Percentiles rank a stretch among this genome's conserved stretches.
phyloP scores from a whole-genome alignment of 768 basidiomycete species.

The Clavulina sp. region DNA sequence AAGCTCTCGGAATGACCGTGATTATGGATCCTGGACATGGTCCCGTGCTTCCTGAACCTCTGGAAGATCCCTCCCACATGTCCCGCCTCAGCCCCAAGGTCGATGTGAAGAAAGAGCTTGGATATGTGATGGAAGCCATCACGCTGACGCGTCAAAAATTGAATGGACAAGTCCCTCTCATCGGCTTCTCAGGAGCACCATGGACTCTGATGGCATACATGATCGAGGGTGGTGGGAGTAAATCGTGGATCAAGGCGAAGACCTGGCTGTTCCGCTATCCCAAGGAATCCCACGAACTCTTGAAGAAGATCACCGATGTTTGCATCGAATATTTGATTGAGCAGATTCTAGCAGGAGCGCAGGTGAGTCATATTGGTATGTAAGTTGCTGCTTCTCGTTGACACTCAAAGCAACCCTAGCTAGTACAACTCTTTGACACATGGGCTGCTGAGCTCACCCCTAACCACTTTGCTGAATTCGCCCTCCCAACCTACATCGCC shows the following conservation, averaged over 20 bases:
- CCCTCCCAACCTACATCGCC: constrained; percentile 57
- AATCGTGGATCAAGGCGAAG: constrained; percentile 80
- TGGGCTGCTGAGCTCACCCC: constrained; percentile 88
- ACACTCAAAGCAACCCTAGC: constrained; percentile 25
- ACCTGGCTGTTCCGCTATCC: constrained; percentile 90
- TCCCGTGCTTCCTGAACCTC: constrained; percentile 75
- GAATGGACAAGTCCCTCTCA: constrained; percentile 79
- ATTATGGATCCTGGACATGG: constrained; percentile 71
- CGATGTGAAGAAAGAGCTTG: constrained; percentile 63
- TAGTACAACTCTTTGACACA: constrained; percentile 94
- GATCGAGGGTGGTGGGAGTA: constrained; percentile 91
- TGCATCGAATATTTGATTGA: constrained; percentile 83
- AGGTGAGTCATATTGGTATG: constrained; percentile 33
- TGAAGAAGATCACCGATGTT: constrained; percentile 68
- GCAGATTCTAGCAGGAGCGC: constrained; percentile 88
- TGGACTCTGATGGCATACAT: constrained; percentile 99
- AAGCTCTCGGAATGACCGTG: constrained; percentile 93
- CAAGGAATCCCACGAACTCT: constrained; percentile 57
- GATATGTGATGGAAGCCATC: constrained; percentile 87
- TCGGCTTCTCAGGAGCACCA: constrained; percentile 93
- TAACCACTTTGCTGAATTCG: constrained; percentile 68
- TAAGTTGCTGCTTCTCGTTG: neutral
- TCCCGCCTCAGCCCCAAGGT: constrained; percentile 40
- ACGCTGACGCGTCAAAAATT: constrained; percentile 65
- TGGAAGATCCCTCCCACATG: constrained; percentile 59